Evolutionary conservation across 352 stramenopile species (phyloP), one percentile per base, ranked within the genome.

Genomic region (Globisporangium canariense): DNA sequence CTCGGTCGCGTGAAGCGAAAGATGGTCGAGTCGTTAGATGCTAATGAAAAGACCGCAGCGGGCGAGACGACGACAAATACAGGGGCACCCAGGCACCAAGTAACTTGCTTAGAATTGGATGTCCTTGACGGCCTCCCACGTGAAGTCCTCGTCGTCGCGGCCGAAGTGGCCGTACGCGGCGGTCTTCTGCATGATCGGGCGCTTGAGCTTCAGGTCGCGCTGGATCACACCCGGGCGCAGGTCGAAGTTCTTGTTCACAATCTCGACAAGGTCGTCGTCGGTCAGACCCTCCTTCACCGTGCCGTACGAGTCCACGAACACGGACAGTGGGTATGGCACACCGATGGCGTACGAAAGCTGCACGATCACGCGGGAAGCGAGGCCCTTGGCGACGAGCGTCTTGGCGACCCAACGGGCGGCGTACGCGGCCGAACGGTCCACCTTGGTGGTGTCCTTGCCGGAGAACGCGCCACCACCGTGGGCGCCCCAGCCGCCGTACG

Each of bases 171-270:
- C 97, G 83, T 99, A 99, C 3, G 97, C 95, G 46, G 97, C 96
- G 41, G 98, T 99, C 86, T 99, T 99, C 75, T 97, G 92, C 90
- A 99, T 98, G 54, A 99, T 84, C 54, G 97, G 97, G 50, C 93
- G 89, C 73, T 98, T 98, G 60, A 99, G 85, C 74, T 99, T 90
- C 38, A 99, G 84, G 77, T 99, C 97, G 66, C 96, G 97, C 73
- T 99, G 95, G 76, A 99, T 98, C 77, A 97, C 97, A 75, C 98
- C 97, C 34, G 97, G 97, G 65, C 93, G 89, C 58, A 99, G 78
- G 82, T 99, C 98, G 74, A 99, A 99, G 81, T 99, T 99, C 78
- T 98, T 99, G 67, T 99, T 98, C 63, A 99, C 91, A 67, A 99
- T 94, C 68, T 98, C 91, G 14, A 97, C 92, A 53, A 99, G 83